Base-by-base conservation (phyloP, 2,329 filamentous ascomycete genomes). In the Fusarium euwallaceae region DNA sequence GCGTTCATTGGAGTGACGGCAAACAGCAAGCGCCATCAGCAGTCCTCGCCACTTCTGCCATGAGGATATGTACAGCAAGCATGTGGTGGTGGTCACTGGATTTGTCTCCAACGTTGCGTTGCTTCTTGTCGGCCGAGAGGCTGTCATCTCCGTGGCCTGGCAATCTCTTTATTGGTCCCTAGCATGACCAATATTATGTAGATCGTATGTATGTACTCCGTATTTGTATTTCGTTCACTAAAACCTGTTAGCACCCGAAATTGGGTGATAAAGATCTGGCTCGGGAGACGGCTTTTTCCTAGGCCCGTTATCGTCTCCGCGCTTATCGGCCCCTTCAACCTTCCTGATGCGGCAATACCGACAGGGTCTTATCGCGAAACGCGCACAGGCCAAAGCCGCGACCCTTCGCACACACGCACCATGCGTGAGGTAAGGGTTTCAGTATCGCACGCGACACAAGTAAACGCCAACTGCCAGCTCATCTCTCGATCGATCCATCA, bases 241-340 rank as follows among this genome's bases (percentile, higher is more conserved):
- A 78, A 78, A 78, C n/a, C 71, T 77, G 66, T 78, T 78, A 78
- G 74, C 66, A 78, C 59, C 37, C 58, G 69, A 78, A 79, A 78
- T 64, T 68, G 41, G 39, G 56, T 64, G 62, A 61, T 71, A 66
- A 59, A 56, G 66, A 69, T 62, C 68, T 61, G 63, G 29, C 29
- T 36, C 62, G 67, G 62, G 43, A 62, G 59, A 37, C 45, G 55
- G 66, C 55, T 74, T 71, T 71, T 63, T 67, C 61, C 58, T 62
- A 58, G 66, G 61, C 60, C 73, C 66, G 64, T 72, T 70, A 64
- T 72, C 63, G 66, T 48, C 48, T n/a, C 48, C 51, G 37, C 34
- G 61, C 55, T 62, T 70, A 73, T 70, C 72, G 55, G 8, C 7
- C 14, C 48, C 45, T 56, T 55, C 43, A 72, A 72, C 39, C 45